Base-by-base conservation (phyloP, 169 alveolate genomes). In the Plasmodium gallinaceum region DNA sequence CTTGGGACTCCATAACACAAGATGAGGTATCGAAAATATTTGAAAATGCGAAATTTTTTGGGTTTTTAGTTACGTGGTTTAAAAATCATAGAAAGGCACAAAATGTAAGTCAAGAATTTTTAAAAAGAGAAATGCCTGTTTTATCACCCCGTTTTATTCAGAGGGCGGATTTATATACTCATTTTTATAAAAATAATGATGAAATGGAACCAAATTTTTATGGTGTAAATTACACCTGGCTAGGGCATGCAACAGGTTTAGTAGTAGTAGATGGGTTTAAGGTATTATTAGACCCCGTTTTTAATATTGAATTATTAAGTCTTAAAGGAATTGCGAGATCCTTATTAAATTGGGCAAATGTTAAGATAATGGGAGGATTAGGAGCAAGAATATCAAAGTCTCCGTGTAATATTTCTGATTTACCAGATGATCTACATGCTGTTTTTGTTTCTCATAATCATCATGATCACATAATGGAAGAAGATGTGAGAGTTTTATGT, bases 231-330 rank as follows among this genome's bases (percentile, higher is more conserved):
- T 78, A 78, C 57, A 78, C 89, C 6, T 78, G 89, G 89, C 42
- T 78, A n/a, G 89, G 89, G 2, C 89, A 78, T 78, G 89, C 89
- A 0, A 78, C 89, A 14, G 89, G 89, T 8, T 78, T 78, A 60
- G 89, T 64, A 37, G 61, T 65, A 9, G 70, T 78, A 0, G 89
- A 78, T 65, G 89, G 89, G 42, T 65, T 78, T 22, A 78, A 78
- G 51, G 65, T 78, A 65, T 78, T 78, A 65, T 72, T 78, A 14
- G 89, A 78, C 46, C 89, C 89, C 5, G 89, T 78, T 58, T 78
- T 78, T 78, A 78, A 78, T 64, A 78, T 78, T 1, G 89, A 78
- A 42, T 65, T 78, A 24, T 9, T 78, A 51, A 78, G 89, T 64
- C 52, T 78, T 48, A 78, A 78, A 22, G 89, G 89, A 26, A 51